Percentiles rank a stretch among this genome's conserved stretches.
These are phyloP conservation scores for Naganishia antarctica DNA, from an alignment of 768 basidiomycete species.

Conservation along the genomic window DNA sequence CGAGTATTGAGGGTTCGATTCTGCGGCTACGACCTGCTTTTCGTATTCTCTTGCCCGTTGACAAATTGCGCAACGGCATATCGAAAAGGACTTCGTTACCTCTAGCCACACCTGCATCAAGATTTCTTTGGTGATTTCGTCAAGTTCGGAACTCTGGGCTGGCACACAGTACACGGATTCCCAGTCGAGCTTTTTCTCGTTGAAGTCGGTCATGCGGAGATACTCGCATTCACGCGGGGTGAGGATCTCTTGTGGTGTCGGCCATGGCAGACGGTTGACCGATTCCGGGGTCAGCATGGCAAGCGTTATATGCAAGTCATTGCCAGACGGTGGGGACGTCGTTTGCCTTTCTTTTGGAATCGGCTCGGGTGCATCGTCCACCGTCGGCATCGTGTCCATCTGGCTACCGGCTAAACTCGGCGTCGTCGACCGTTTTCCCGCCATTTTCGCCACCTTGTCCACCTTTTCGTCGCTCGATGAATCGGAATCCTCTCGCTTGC, in stretches of 20 bases:
- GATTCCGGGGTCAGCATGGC: background rate
- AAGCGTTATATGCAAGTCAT: background rate
- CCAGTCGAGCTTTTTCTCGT: background rate
- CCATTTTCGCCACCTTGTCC: background rate
- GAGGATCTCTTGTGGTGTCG: constrained; percentile 1
- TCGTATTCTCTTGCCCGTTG: constrained; percentile 14
- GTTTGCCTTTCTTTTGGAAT: background rate
- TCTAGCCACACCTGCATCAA: background rate
- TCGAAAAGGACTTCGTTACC: background rate
- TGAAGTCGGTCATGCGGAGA: constrained; percentile 11
- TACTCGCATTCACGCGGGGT: background rate
- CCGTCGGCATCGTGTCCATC: background rate
- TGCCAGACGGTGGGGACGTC: background rate
- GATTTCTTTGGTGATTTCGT: constrained; percentile 12
- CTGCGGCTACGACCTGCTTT: background rate
- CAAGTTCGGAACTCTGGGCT: background rate
- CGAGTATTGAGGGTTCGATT: constrained; percentile 3
- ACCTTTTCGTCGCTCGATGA: background rate
- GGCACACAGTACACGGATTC: background rate
- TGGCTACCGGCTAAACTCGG: background rate
- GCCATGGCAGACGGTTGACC: constrained; percentile 16
- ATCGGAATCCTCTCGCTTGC: constrained; percentile 14
- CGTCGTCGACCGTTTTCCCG: background rate
- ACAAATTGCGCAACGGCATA: constrained; percentile 4
- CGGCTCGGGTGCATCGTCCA: background rate